A percentile compares a stretch with the other conserved stretches of the same genome.
Conservation (phyloP, 768 basidiomycete genomes). For the Phylloporus sp. region DNA sequence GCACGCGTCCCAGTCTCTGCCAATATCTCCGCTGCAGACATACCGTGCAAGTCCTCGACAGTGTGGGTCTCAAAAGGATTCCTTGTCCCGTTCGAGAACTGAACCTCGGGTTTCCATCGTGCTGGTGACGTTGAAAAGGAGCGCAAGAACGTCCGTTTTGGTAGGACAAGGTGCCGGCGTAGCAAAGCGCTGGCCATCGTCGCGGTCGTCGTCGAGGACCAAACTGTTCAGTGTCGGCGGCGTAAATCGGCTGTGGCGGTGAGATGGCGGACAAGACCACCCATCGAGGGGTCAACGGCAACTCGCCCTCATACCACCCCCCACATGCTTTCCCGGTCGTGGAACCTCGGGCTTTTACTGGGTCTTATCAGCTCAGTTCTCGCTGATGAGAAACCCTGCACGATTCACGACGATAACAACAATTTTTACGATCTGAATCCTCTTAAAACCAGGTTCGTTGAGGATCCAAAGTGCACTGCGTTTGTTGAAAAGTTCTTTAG, state of each 20-base stretch:
- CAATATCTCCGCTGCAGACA: slow-evolving; percentile 77
- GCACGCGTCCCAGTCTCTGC: slow-evolving; percentile 65
- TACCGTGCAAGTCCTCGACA: slow-evolving; percentile 81
- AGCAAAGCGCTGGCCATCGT: slow-evolving; percentile 66
- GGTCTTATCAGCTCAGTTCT: slow-evolving; percentile 7
- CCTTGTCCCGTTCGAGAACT: slow-evolving; percentile 35
- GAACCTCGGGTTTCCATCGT: slow-evolving; percentile 19
- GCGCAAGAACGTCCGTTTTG: slow-evolving; percentile 27
- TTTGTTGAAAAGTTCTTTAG: slow-evolving; percentile 35
- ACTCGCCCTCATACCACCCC: slow-evolving; percentile 8
- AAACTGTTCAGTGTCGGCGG: slow-evolving; percentile 13
- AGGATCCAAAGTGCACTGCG: background rate
- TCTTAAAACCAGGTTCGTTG: slow-evolving; percentile 52
- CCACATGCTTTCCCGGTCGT: slow-evolving; percentile 1
- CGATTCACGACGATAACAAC: slow-evolving; percentile 43
- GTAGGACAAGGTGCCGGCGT: slow-evolving; percentile 51
- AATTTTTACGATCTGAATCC: slow-evolving; percentile 67
- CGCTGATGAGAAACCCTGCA: slow-evolving; percentile 57
- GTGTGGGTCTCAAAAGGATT: slow-evolving; percentile 63
- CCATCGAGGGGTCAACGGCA: slow-evolving; percentile 19
- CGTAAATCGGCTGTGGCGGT: slow-evolving; percentile 26
- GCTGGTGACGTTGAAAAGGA: slow-evolving; percentile 23
- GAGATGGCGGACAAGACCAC: slow-evolving; percentile 16
- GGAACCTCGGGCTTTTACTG: background rate
- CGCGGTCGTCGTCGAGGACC: slow-evolving; percentile 27